Percentiles rank a stretch among this genome's conserved stretches.
These are phyloP conservation scores for Sporisorium iseilematis-ciliati DNA, from an alignment of 1,284 basidiomycete species.

Conservation along the genomic window DNA sequence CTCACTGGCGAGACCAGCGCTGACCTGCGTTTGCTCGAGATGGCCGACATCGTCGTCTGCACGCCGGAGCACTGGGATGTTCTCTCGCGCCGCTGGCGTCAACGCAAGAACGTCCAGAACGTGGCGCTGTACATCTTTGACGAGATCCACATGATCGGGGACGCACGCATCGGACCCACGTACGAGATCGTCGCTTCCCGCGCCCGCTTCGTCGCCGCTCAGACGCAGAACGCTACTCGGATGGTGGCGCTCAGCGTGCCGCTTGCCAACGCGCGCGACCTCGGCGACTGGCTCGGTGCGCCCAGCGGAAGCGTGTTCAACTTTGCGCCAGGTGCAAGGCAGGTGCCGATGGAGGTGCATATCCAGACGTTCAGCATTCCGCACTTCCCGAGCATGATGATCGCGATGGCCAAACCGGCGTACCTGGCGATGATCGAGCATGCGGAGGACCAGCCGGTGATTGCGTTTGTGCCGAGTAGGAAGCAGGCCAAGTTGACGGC, in stretches of 20 bases:
- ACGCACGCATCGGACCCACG: slow-evolving; percentile 88
- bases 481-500: slow-evolving; percentile 94
- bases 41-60: slow-evolving; percentile 83
- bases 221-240: slow-evolving; percentile 88
- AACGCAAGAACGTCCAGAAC: slow-evolving; percentile 94
- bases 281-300: slow-evolving; percentile 98
- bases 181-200: slow-evolving; percentile 96
- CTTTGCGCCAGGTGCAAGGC: slow-evolving; percentile 93
- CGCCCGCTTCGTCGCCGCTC: slow-evolving; percentile 94
- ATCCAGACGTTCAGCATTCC: slow-evolving; percentile 94
- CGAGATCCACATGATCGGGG: slow-evolving; percentile 91
- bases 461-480: slow-evolving; percentile 92
- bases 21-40: slow-evolving; percentile 87
- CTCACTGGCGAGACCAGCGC: slow-evolving; percentile 95
- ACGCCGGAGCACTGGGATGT: slow-evolving; percentile 95
- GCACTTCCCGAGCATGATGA: slow-evolving; percentile 98
- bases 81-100: slow-evolving; percentile 93
- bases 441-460: slow-evolving; percentile 85
- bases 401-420: slow-evolving; percentile 98
- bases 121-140: slow-evolving; percentile 94
- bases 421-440: slow-evolving; percentile 94
- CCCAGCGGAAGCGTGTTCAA: slow-evolving; percentile 92
- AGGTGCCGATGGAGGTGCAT: slow-evolving; percentile 96
- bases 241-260: slow-evolving; percentile 95
- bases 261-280: slow-evolving; percentile 92